These are phyloP conservation scores for Peniophora sp. DNA, from an alignment of 1,284 basidiomycete genomes.

Conservation along the genomic window DNA sequence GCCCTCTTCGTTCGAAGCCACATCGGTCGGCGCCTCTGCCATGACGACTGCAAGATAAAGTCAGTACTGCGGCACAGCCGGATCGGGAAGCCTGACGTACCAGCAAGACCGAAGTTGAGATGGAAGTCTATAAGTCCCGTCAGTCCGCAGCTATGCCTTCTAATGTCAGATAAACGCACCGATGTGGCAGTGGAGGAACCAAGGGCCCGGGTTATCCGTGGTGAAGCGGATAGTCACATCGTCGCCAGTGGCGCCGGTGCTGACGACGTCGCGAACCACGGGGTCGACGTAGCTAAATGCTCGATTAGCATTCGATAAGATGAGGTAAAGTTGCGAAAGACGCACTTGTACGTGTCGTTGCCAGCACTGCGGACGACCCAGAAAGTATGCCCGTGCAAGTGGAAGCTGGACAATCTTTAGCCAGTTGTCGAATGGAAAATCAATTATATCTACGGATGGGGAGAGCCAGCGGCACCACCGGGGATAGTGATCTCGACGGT, in stretches of 20 bases:
- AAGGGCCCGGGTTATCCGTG: constrained; percentile 32
- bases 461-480: background rate
- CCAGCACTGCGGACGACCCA: constrained; percentile 21
- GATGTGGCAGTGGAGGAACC: constrained; percentile 35
- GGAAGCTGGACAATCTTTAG: background rate
- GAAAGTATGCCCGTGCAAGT: constrained; percentile 15
- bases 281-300: constrained; percentile 16
- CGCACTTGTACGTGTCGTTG: constrained; percentile 15
- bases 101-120: background rate
- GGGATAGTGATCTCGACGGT: background rate
- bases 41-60: background rate
- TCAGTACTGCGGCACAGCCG: no score
- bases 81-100: no score
- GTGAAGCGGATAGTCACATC: constrained; percentile 27
- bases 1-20: background rate
- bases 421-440: background rate
- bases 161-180: constrained; percentile 5
- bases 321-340: no score
- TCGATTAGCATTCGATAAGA: no score
- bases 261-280: constrained; percentile 25
- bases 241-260: constrained; percentile 15
- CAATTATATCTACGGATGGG: constrained; percentile 10
- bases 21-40: constrained; percentile 1
- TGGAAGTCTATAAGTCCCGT: background rate
- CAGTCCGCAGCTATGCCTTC: background rate